Percentiles rank a stretch among this genome's conserved stretches.
These are phyloP conservation scores for Blepharisma japonicum DNA, from an alignment of 73 alveolate genomes.

Conservation along the genomic window DNA sequence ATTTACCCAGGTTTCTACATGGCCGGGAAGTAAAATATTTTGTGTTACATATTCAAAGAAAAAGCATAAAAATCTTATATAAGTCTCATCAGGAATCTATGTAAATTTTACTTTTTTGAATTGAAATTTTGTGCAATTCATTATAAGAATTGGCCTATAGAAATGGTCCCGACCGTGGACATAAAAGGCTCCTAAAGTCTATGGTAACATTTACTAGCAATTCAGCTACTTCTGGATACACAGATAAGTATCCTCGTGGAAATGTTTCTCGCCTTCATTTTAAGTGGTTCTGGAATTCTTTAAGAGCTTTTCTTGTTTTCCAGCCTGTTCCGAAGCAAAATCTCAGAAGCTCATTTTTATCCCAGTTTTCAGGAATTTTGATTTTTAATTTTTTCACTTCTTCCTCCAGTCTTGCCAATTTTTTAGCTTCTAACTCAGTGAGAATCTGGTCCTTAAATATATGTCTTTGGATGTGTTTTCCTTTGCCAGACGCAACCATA, in stretches of 20 bases:
- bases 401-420: conserved; percentile 13
- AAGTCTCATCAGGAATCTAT: neutral
- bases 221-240: conserved; percentile 5
- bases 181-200: conserved; percentile 43
- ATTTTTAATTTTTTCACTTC: neutral
- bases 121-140: conserved; percentile 36
- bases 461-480: no score
- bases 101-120: conserved; percentile 12
- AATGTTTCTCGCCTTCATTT: neutral
- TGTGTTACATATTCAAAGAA: conserved; percentile 51
- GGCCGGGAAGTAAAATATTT: conserved; percentile 71
- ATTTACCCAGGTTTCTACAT: conserved; percentile 79
- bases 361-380: conserved; percentile 4
- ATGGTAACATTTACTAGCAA: neutral
- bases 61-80: conserved; percentile 30
- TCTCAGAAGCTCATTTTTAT: conserved; percentile 5
- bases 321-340: conserved; percentile 25
- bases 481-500: no score
- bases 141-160: conserved; percentile 42
- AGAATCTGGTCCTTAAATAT: neutral
- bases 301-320: conserved; percentile 4
- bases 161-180: conserved; percentile 40
- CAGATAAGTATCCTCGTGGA: neutral
- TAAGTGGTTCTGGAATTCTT: neutral
- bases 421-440: neutral